Evolutionary conservation across 2,329 filamentous ascomycete species (phyloP).

Genomic region (Meredithiella fracta): DNA sequence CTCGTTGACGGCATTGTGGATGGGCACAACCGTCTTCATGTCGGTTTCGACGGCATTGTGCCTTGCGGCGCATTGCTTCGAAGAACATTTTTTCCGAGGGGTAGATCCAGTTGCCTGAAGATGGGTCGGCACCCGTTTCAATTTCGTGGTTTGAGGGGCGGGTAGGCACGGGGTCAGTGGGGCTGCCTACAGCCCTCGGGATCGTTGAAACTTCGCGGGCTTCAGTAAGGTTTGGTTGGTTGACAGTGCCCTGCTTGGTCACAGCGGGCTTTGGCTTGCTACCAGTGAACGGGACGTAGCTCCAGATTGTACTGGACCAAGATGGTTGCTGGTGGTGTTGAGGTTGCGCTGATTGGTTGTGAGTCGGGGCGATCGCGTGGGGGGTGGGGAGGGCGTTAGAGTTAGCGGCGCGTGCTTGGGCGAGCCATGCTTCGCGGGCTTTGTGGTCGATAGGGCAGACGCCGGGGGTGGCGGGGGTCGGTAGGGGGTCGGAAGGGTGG

Average conservation of each 20-base stretch:
- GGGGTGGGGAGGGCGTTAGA: slow-evolving; percentile 18
- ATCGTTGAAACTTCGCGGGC: slow-evolving; percentile 72
- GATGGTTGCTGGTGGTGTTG: slow-evolving; percentile 20
- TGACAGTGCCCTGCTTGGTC: slow-evolving; percentile 26
- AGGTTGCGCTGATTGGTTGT: background rate
- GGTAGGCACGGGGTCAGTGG: slow-evolving; percentile 19
- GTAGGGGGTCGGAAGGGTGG: background rate
- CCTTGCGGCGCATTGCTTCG: slow-evolving; percentile 85
- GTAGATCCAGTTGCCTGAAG: slow-evolving; percentile 87
- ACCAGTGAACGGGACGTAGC: slow-evolving; percentile 23
- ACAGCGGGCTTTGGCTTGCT: slow-evolving; percentile 14
- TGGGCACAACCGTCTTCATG: slow-evolving; percentile 85
- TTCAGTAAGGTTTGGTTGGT: too few relatives aligned
- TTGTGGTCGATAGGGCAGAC: slow-evolving; percentile 83
- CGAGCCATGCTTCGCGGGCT: slow-evolving; percentile 73
- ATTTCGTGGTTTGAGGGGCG: slow-evolving; percentile 56
- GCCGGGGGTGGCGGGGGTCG: slow-evolving; percentile 17
- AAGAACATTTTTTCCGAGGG: slow-evolving; percentile 97
- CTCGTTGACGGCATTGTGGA: slow-evolving; percentile 98
- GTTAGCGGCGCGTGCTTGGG: slow-evolving; percentile 37
- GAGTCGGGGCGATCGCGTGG: slow-evolving; percentile 18
- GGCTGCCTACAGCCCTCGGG: slow-evolving; percentile 39
- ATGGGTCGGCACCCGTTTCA: slow-evolving; percentile 54
- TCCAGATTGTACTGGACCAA: slow-evolving; percentile 28
- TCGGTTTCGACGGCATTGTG: slow-evolving; percentile 52